These are phyloP conservation scores for Aspergillus asperescens DNA, from an alignment of 495 filamentous ascomycete species.

Conservation along the genomic window DNA sequence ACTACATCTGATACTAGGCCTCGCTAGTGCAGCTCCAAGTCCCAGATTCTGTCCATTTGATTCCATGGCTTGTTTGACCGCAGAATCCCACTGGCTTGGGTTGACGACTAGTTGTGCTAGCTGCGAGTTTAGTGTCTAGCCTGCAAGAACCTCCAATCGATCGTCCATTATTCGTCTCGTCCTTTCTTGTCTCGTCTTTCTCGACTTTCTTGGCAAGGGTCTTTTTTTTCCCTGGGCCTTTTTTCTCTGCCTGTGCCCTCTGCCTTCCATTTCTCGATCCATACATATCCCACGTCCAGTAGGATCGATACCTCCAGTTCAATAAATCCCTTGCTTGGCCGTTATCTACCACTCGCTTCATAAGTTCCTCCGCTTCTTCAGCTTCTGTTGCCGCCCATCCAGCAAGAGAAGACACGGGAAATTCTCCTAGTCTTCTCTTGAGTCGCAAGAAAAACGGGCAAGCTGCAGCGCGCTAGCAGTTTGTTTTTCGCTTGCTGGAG, in stretches of 20 bases:
- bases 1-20: conserved; percentile 24
- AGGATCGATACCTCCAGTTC: conserved; percentile 11
- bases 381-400: conserved; percentile 12
- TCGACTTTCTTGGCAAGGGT: conserved; percentile 11
- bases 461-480: conserved; percentile 26
- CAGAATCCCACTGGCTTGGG: conserved; percentile 16
- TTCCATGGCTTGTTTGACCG: conserved; percentile 23
- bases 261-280: conserved; percentile 5
- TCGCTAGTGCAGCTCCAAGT: conserved; percentile 20
- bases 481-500: conserved; percentile 18
- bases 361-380: conserved; percentile 15
- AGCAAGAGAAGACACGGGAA: conserved; percentile 15
- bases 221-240: conserved; percentile 12
- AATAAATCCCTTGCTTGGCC: conserved; percentile 23
- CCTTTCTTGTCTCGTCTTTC: conserved; percentile 11
- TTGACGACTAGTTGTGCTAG: conserved; percentile 17
- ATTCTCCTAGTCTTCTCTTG: conserved; percentile 16
- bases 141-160: conserved; percentile 13
- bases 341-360: too few relatives aligned
- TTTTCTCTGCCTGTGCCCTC: conserved; percentile 7
- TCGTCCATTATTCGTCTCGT: conserved; percentile 12
- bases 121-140: too few relatives aligned
- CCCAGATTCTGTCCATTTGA: conserved; percentile 14
- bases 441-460: conserved; percentile 22
- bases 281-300: conserved; percentile 2